These are phyloP conservation scores for Oryza meridionalis DNA, from an alignment of 176 grass and related monocot species.

Conservation along the genomic window DNA sequence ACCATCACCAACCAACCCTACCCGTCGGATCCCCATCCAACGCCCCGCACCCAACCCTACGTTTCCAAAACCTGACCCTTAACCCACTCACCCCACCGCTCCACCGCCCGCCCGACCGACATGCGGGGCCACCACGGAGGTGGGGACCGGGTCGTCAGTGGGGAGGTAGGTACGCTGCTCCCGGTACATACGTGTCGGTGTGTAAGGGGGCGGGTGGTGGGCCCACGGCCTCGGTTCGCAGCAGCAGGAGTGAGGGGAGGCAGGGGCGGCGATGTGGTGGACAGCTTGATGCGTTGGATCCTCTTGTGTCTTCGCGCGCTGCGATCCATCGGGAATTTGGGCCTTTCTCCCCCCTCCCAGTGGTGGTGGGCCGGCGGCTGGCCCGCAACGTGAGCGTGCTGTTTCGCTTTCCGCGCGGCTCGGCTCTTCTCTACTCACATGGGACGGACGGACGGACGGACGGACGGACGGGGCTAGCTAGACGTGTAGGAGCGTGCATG, in stretches of 20 bases:
- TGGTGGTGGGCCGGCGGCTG: not conserved
- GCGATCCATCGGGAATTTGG: not conserved
- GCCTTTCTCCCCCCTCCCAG: not conserved
- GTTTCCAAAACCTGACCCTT: no score
- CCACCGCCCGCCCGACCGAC: not conserved
- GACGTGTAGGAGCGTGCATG: no score
- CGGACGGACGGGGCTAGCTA: no score
- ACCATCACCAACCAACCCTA: not conserved
- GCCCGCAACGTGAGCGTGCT: constrained; percentile 42
- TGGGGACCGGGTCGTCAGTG: not conserved
- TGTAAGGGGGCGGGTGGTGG: not conserved
- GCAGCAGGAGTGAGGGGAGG: not conserved
- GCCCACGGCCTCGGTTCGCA: constrained; percentile 4
- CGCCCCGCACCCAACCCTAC: not conserved
- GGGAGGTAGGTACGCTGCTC: accelerated
- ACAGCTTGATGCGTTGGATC: constrained; percentile 45
- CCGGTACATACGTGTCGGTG: not conserved
- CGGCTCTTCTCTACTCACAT: no score
- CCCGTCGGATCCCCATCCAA: constrained; percentile 25
- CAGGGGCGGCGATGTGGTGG: constrained; percentile 1
- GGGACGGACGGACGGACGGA: no score
- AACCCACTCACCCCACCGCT: accelerated
- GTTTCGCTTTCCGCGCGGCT: not conserved
- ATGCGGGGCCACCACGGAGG: not conserved
- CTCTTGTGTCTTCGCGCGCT: constrained; percentile 13